Evolutionary conservation across 331 rosid genomes (phyloP).

Genomic region (Malus hybrid): DNA sequence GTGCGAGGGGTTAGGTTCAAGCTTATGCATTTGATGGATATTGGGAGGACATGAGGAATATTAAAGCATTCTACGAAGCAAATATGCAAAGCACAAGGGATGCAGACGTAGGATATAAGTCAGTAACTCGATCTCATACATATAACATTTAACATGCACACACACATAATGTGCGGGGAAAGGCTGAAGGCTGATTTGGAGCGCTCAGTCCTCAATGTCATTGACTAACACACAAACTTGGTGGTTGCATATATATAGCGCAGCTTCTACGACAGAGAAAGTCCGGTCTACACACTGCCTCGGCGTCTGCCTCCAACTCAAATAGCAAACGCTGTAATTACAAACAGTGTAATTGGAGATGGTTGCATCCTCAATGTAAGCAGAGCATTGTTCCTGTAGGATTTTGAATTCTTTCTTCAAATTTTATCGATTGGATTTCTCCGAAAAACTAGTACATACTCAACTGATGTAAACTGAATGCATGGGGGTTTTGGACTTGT

Average conservation of each 20-base stretch:
- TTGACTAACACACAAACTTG: slow-evolving; percentile 9
- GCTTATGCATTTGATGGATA: slow-evolving; percentile 25
- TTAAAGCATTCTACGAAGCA: slow-evolving; percentile 32
- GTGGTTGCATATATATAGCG: background rate
- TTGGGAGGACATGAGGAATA: slow-evolving; percentile 41
- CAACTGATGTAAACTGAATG: background rate
- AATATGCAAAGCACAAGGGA: slow-evolving; percentile 29
- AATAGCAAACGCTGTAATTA: slow-evolving; percentile 18
- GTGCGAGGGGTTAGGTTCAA: slow-evolving; percentile 13
- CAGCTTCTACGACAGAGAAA: slow-evolving; percentile 26
- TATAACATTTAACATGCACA: background rate
- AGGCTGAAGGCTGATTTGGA: background rate
- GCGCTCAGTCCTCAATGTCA: background rate
- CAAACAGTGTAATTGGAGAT: slow-evolving; percentile 33
- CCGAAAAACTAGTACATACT: background rate
- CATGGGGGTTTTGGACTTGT: background rate
- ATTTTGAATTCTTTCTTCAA: background rate
- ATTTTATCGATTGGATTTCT: background rate
- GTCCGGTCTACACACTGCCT: slow-evolving; percentile 26
- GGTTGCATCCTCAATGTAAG: slow-evolving; percentile 40
- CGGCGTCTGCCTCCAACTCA: slow-evolving; percentile 29
- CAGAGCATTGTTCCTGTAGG: background rate
- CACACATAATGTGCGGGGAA: background rate
- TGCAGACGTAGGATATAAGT: slow-evolving; percentile 20
- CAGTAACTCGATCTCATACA: background rate